Evolutionary conservation across 2,329 filamentous ascomycete species (phyloP).

Genomic region (Ceratocystis diversiconidia): DNA sequence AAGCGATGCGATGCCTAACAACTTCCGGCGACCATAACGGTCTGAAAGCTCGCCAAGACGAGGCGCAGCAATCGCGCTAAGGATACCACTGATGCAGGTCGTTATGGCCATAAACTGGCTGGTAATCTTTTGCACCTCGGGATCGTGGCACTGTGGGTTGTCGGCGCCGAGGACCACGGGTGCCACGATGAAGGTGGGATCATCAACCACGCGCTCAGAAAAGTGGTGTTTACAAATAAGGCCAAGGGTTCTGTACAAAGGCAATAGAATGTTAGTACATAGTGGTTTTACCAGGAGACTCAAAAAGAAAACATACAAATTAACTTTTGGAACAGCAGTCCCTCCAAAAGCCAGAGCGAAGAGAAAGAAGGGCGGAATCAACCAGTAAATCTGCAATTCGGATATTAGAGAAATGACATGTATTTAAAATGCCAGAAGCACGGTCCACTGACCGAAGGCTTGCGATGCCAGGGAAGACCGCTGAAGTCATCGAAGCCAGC

Average conservation of each 20-base stretch:
- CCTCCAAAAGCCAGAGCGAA: constrained; percentile 80
- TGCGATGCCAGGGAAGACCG: constrained; percentile 46
- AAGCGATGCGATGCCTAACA: constrained; percentile 58
- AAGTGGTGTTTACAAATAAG: constrained; percentile 78
- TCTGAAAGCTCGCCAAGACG: constrained; percentile 77
- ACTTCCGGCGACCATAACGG: constrained; percentile 61
- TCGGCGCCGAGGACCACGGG: constrained; percentile 54
- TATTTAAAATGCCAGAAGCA: background rate
- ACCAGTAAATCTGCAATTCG: constrained; percentile 55
- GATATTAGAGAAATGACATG: background rate
- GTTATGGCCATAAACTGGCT: constrained; percentile 63
- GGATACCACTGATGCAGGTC: constrained; percentile 56
- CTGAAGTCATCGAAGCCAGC: constrained; percentile 43
- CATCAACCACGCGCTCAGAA: constrained; percentile 29
- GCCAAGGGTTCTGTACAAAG: constrained; percentile 23
- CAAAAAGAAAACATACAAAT: constrained; percentile 39
- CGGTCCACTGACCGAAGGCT: constrained; percentile 40
- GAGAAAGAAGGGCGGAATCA: constrained; percentile 64
- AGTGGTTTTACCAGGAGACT: background rate
- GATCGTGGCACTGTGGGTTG: constrained; percentile 66
- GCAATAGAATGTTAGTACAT: background rate
- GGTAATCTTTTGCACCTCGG: constrained; percentile 65
- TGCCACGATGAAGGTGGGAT: constrained; percentile 45
- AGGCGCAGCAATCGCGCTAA: constrained; percentile 71
- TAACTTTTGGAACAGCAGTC: constrained; percentile 71